A percentile compares a stretch with the other conserved stretches of the same genome.
Evolutionary conservation across 345 rosid genomes (phyloP).

Genomic region (Capsella bursapastoris): DNA sequence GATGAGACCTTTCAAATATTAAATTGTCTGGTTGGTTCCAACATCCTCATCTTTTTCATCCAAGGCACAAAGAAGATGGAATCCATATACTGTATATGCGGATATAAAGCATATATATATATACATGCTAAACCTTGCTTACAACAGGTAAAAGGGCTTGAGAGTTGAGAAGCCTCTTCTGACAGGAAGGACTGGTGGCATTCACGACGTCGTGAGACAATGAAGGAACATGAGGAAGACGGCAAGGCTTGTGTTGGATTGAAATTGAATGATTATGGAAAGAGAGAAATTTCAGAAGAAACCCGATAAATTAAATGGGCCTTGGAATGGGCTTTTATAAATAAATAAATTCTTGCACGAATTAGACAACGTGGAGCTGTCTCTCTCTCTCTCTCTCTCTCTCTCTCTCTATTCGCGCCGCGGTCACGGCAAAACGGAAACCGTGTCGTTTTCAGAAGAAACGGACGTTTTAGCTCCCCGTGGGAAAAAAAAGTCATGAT

Average conservation of each 20-base stretch:
- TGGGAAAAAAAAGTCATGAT: too few species aligned
- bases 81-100: too few species aligned
- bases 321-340: neutral
- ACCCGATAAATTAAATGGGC: slow-evolving; percentile 5
- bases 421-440: too few species aligned
- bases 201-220: slow-evolving; percentile 39
- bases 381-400: too few species aligned
- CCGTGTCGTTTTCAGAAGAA: too few species aligned
- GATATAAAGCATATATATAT: too few species aligned
- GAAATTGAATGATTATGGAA: slow-evolving; percentile 18
- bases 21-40: too few species aligned
- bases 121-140: neutral
- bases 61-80: too few species aligned
- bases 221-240: slow-evolving; percentile 47
- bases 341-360: neutral
- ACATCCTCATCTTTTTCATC: too few species aligned
- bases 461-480: too few species aligned
- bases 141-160: slow-evolving; percentile 26
- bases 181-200: slow-evolving; percentile 31
- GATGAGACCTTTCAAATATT: too few species aligned
- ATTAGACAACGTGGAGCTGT: neutral
- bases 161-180: slow-evolving; percentile 28
- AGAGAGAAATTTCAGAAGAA: neutral
- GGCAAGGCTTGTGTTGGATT: slow-evolving; percentile 26
- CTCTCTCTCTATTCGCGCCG: too few species aligned